These are phyloP conservation scores for Syncephalis fuscata DNA, from an alignment of 371 early-diverging fungal species.

Conservation along the genomic window DNA sequence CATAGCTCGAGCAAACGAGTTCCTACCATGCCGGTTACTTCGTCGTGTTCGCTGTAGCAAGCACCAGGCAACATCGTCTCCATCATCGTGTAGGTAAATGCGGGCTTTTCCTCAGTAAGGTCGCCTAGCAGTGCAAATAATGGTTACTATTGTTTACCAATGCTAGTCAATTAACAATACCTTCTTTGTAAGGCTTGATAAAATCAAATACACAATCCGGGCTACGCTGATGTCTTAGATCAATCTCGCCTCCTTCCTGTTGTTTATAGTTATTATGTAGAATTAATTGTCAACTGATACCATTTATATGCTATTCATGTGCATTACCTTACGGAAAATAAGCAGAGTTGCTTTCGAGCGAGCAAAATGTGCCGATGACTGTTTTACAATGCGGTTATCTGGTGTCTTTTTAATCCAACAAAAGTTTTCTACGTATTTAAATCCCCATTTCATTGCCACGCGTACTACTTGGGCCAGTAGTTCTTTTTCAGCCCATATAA, in stretches of 20 bases:
- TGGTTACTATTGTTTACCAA: too few relatives aligned
- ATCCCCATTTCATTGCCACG: slow-evolving; percentile 62
- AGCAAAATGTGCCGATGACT: slow-evolving; percentile 49
- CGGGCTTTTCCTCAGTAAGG: slow-evolving; percentile 59
- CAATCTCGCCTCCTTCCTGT: slow-evolving; percentile 52
- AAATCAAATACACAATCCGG: slow-evolving; percentile 89
- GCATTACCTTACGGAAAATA: slow-evolving; percentile 60
- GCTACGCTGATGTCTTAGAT: slow-evolving; percentile 80
- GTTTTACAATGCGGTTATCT: slow-evolving; percentile 61
- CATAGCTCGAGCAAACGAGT: slow-evolving; percentile 1
- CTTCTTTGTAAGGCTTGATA: slow-evolving; percentile 36
- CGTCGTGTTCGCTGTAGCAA: slow-evolving; percentile 32
- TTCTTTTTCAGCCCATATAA: slow-evolving; percentile 86
- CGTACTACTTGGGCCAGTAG: slow-evolving; percentile 58
- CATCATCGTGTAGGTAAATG: slow-evolving; percentile 65
- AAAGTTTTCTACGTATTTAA: slow-evolving; percentile 89
- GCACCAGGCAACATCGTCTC: slow-evolving; percentile 78
- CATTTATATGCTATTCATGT: too few relatives aligned
- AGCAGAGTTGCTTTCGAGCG: slow-evolving; percentile 72
- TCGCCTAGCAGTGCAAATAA: slow-evolving; percentile 20
- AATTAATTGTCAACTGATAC: neutral
- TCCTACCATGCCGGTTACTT: neutral
- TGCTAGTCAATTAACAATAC: too few relatives aligned
- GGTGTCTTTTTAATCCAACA: slow-evolving; percentile 77
- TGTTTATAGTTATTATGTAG: neutral